Evolutionary conservation across 202 grass and related monocot genomes (phyloP).

Genomic region (Musa balbisiana): DNA sequence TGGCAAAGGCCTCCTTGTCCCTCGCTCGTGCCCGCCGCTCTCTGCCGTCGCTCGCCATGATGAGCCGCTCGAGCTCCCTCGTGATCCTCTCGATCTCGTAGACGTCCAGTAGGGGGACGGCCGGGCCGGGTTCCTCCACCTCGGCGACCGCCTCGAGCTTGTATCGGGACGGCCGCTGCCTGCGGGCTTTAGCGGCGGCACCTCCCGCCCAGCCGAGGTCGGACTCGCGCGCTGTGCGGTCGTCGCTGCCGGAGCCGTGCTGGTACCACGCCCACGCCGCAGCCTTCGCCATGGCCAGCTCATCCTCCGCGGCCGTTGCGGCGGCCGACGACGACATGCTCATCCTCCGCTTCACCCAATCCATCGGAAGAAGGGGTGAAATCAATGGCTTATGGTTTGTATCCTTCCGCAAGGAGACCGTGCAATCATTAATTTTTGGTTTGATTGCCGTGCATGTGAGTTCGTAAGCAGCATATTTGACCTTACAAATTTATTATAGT

Average conservation of each 20-base stretch:
- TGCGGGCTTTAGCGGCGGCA: neutral
- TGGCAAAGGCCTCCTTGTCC: too few relatives aligned
- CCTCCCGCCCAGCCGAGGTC: neutral
- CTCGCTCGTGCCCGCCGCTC: neutral
- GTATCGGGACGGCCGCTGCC: neutral
- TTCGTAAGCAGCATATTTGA: too few relatives aligned
- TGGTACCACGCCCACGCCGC: neutral
- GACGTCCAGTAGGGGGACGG: constrained; percentile 52
- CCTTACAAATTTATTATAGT: too few relatives aligned
- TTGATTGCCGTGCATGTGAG: too few relatives aligned
- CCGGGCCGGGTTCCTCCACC: neutral
- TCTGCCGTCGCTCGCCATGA: constrained; percentile 18
- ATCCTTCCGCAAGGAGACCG: too few relatives aligned
- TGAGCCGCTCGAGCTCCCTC: constrained; percentile 58
- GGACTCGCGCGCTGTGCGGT: neutral
- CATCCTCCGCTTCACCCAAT: neutral
- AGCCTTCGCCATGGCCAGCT: neutral
- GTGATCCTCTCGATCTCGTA: constrained; percentile 80
- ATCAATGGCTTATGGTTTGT: too few relatives aligned
- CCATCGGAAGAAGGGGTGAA: too few relatives aligned
- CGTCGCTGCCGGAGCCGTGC: neutral
- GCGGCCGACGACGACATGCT: neutral
- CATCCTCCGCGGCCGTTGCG: neutral
- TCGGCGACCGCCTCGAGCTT: neutral
- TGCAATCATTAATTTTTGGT: too few relatives aligned